Conservation (phyloP, 257 asterid species). For the Parsonsia alboflavescens region DNA sequence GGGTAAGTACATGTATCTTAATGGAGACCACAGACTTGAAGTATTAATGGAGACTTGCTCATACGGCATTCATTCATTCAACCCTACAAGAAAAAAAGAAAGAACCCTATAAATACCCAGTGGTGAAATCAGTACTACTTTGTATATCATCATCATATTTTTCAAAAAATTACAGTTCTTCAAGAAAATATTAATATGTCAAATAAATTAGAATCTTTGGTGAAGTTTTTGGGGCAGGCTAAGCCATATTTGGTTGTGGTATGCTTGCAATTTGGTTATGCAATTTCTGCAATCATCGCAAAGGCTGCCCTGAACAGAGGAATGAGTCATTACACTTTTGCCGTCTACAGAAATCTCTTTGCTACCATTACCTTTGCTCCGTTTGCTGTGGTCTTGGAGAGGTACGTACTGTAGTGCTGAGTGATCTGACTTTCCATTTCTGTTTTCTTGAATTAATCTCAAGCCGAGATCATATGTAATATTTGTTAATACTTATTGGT, state of each 20-base stretch:
- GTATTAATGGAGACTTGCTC: background rate
- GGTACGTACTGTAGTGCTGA: no score
- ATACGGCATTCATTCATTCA: background rate
- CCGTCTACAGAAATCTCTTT: constrained; percentile 50
- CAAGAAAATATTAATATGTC: no score
- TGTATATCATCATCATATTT: no score
- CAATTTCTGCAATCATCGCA: constrained; percentile 46
- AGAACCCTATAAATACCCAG: constrained; percentile 2
- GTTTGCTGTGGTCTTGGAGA: constrained; percentile 49
- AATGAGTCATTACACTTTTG: constrained; percentile 46
- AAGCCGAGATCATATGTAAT: no score
- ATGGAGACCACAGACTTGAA: constrained; percentile 6
- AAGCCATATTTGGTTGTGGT: constrained; percentile 48
- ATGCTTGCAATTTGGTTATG: constrained; percentile 40
- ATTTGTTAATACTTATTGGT: no score
- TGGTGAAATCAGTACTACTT: no score
- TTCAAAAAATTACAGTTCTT: no score
- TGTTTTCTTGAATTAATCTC: no score
- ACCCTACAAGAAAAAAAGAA: background rate
- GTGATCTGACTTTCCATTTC: no score
- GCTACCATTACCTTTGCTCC: constrained; percentile 50
- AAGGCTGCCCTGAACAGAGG: constrained; percentile 58
- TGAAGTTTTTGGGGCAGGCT: constrained; percentile 20
- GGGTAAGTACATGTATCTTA: background rate
- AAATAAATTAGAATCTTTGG: background rate